Evolutionary conservation across 768 basidiomycete species (phyloP), one percentile per base, ranked within the genome.

Genomic region (Tulasnella sp.): DNA sequence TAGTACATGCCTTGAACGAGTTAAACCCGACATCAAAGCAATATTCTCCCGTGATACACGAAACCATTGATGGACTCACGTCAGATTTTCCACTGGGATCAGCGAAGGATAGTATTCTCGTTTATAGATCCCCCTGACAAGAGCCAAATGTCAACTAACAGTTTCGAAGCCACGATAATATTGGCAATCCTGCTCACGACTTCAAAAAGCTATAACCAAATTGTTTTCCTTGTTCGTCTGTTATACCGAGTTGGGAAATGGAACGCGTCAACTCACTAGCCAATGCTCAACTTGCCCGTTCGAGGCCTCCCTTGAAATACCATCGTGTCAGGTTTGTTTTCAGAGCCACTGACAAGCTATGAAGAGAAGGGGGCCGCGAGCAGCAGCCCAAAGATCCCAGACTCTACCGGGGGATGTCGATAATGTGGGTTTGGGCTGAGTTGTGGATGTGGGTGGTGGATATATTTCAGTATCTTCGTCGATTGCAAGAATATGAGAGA

Each of bases 61-160:
- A 19, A 9, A 31, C 5, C 25, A 15, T 14, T 46, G 62, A n/a
- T 36, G 11, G 46, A 62, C 32, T 27, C 70, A 87, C 86, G 94
- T 97, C 63, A 99, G 77, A 67, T 93, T 83, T 17, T 86, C 69
- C 2, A 69, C 78, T 9, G 93, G 96, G 60, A 97, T 90, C 48
- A 78, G 67, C 2, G 83, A 82, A 1, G 94, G 94, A 34, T 84
- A 85, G 68, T 78, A 99, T 69, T 91, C 93, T 59, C 93, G 77
- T 25, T 81, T 94, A 66, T 98, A 98, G 35, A 98, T 97, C 4
- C 90, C 93, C 92, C 91, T 56, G n/a, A 49, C 23, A 56, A 12
- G 12, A 9, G 8, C 19, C 17, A 34, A 21, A 15, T 21, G 19
- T 42, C 31, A 56, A 27, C 15, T 15, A 21, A 25, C 39, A 49